Percentiles rank a stretch among this genome's conserved stretches.
phyloP scores from a whole-genome alignment of 441 rosid genomes.

The Monsonia emarginata region DNA sequence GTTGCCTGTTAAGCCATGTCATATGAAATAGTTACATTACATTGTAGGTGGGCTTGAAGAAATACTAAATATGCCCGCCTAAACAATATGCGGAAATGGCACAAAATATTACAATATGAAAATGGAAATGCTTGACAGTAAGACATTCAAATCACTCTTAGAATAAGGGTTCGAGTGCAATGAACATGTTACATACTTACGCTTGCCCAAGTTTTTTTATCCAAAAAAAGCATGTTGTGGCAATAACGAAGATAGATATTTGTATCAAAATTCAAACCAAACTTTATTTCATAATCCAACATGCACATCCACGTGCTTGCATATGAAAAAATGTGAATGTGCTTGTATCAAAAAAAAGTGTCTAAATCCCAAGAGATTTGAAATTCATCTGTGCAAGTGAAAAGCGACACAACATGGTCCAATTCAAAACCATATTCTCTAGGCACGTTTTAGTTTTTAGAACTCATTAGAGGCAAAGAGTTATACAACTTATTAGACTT shows the following conservation, averaged over 20 bases:
- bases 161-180: background rate
- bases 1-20: conserved; percentile 80
- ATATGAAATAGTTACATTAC: background rate
- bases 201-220: background rate
- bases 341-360: too few relatives aligned
- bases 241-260: background rate
- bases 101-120: background rate
- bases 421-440: background rate
- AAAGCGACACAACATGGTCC: background rate
- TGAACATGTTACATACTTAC: background rate
- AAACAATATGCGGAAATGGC: background rate
- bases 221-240: background rate
- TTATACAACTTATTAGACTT: background rate
- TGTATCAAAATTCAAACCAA: background rate
- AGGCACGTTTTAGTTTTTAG: background rate
- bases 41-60: background rate
- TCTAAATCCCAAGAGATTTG: background rate
- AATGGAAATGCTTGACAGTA: background rate
- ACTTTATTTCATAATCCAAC: background rate
- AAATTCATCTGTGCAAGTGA: background rate
- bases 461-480: background rate
- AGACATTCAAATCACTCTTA: too few relatives aligned
- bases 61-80: too few relatives aligned
- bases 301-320: background rate
- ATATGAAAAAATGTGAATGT: background rate